phyloP scores from a whole-genome alignment of 108 stramenopile genomes.

The Phaeodactylum tricornutum region DNA sequence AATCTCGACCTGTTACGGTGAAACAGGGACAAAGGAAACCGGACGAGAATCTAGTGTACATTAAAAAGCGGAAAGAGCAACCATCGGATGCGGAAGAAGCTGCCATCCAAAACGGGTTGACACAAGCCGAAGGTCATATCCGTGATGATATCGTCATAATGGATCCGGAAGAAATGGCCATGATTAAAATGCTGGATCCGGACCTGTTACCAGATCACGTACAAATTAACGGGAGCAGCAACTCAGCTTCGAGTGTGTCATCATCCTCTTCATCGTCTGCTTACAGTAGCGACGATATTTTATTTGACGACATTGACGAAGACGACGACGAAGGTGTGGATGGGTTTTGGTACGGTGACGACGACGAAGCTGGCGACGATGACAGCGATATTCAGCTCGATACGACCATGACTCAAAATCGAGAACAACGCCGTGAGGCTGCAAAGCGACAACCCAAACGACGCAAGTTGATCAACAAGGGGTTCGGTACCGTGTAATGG shows the following conservation, averaged over 20 bases:
- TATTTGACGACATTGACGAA: not conserved
- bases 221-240: no score
- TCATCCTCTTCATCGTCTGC: no score
- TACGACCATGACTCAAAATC: constrained; percentile 20
- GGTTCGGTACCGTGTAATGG: no score
- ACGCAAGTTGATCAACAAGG: constrained; percentile 2
- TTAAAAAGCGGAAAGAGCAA: constrained; percentile 36
- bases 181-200: constrained; percentile 7
- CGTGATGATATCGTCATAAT: constrained; percentile 12
- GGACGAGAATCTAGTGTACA: constrained; percentile 27
- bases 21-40: constrained; percentile 56
- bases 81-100: constrained; percentile 45
- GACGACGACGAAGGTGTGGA: not conserved
- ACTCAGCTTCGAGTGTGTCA: no score
- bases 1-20: constrained; percentile 42
- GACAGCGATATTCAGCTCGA: not conserved
- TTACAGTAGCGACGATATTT: not conserved
- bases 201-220: constrained; percentile 4
- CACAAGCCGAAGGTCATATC: constrained; percentile 30
- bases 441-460: constrained; percentile 4
- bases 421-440: constrained; percentile 65
- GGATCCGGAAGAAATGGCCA: constrained; percentile 13
- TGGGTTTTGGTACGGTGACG: not conserved
- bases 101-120: constrained; percentile 52
- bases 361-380: constrained; percentile 6